Evolutionary conservation across 108 stramenopile species (phyloP).

Genomic region (Cyclotella baltica): DNA sequence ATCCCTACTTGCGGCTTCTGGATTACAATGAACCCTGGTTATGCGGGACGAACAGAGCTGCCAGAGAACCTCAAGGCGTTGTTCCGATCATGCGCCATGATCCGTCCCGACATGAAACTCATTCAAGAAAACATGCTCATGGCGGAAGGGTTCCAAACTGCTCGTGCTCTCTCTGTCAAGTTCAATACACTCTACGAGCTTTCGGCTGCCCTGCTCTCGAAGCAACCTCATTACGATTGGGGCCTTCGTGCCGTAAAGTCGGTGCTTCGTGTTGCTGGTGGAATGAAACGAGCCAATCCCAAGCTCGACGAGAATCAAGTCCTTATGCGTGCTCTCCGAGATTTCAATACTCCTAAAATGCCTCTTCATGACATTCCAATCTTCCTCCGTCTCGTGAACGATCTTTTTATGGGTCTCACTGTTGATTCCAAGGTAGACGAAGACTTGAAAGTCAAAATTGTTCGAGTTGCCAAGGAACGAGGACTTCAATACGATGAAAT

Average conservation of each 20-base stretch:
- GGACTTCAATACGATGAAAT: conserved; percentile 72
- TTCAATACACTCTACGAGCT: conserved; percentile 92
- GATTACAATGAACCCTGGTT: conserved; percentile 95
- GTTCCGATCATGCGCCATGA: conserved; percentile 94
- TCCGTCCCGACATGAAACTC: conserved; percentile 90
- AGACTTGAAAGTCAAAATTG: conserved; percentile 70
- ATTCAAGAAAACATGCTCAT: conserved; percentile 96
- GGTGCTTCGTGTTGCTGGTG: conserved; percentile 90
- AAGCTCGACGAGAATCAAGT: conserved; percentile 86
- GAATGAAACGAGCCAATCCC: conserved; percentile 91
- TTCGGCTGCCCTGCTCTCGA: conserved; percentile 84
- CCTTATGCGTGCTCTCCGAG: conserved; percentile 91
- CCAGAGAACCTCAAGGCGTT: conserved; percentile 93
- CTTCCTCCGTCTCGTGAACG: conserved; percentile 87
- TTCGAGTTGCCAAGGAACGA: conserved; percentile 67
- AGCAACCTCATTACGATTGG: conserved; percentile 95
- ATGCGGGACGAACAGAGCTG: conserved; percentile 91
- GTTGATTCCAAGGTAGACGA: conserved; percentile 87
- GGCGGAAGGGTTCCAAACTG: conserved; percentile 93
- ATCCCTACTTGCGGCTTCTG: conserved; percentile 91
- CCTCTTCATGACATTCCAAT: conserved; percentile 89
- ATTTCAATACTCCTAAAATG: conserved; percentile 95
- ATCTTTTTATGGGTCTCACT: conserved; percentile 89
- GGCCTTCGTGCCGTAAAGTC: conserved; percentile 92
- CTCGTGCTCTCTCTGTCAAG: conserved; percentile 87